Base-by-base conservation (phyloP, 352 stramenopile species). In the Aphanomyces cochlioides region DNA sequence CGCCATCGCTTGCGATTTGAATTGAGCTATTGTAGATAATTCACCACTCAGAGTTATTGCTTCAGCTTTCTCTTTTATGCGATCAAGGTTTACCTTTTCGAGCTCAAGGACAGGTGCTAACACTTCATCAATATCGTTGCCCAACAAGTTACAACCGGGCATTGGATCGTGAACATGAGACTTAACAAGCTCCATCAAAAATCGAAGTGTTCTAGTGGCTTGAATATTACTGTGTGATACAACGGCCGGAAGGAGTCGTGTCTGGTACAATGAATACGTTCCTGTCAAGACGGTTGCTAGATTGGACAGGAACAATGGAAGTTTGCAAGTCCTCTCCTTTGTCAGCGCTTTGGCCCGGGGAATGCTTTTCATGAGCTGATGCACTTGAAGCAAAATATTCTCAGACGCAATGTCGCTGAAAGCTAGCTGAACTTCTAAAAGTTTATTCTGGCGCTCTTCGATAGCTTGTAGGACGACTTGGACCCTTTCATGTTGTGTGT, bases 11-110 rank as follows among this genome's bases (percentile, higher is more conserved):
- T 36, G 12, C 8, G 43, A 38, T 28, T 70, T 47, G 7, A 7
- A 1, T 8, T 40, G 19, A 36, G 39, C n/a, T 15, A 50, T 13
- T n/a, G 28, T 4, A 21, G 47, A 70, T 40, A 64, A 61, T 19
- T 70, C 47, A 4, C 45, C 34, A 7, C 34, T 13, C 4, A 70
- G 7, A 5, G 15, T 13, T 8, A 70, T 7, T 4, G 8, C 8
- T 0, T 38, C 36, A 12, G 36, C 19, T n/a, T 63, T 47, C 4
- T 43, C 4, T 47, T 56, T 47, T 8, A 40, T 17, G 8, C 64
- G 64, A 34, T 70, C 64, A 45, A 60, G n/a, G 34, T 70, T 70
- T 13, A 70, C 13, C 21, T 70, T 70, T 19, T 70, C 64, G 3
- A 70, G 15, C 7, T 36, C 64, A 13, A 70, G 19, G 6, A 15